A percentile compares a stretch with the other conserved stretches of the same genome.
These are phyloP conservation scores for Metroxylon sagu DNA, from an alignment of 176 grass and related monocot genomes.

Conservation along the genomic window DNA sequence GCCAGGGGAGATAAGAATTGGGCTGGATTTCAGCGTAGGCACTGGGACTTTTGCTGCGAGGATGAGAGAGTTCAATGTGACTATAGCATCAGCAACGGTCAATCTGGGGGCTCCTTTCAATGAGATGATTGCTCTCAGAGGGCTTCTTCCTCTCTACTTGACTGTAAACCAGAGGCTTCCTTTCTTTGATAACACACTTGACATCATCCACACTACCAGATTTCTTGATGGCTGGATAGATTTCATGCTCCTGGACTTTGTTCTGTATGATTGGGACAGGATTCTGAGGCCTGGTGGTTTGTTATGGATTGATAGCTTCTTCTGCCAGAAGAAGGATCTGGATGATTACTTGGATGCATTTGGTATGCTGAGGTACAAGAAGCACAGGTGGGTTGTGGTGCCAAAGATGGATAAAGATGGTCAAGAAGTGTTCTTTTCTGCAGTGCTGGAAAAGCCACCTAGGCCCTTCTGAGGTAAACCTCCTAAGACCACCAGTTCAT, in stretches of 20 bases:
- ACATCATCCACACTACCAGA: conserved; percentile 34
- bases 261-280: conserved; percentile 38
- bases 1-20: conserved; percentile 32
- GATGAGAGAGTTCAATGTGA: conserved; percentile 30
- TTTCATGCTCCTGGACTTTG: conserved; percentile 28
- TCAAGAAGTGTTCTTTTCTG: conserved; percentile 36
- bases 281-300: conserved; percentile 34
- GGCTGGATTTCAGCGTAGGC: conserved; percentile 34
- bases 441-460: conserved; percentile 36
- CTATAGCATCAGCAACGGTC: conserved; percentile 30
- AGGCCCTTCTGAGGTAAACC: conserved; percentile 25
- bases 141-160: conserved; percentile 28
- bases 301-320: conserved; percentile 44
- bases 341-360: conserved; percentile 34
- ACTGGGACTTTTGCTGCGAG: conserved; percentile 38
- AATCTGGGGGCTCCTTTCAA: conserved; percentile 38
- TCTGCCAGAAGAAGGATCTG: conserved; percentile 27
- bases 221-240: conserved; percentile 43
- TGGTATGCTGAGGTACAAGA: conserved; percentile 34
- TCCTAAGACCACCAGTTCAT: too few species aligned
- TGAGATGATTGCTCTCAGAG: conserved; percentile 38
- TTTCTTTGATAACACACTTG: conserved; percentile 46
- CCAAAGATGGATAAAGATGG: conserved; percentile 37
- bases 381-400: conserved; percentile 25
- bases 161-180: conserved; percentile 31